Percentiles rank a stretch among this genome's conserved stretches.
Evolutionary conservation across 73 alveolate genomes (phyloP).

Genomic region (Stentor coeruleus): DNA sequence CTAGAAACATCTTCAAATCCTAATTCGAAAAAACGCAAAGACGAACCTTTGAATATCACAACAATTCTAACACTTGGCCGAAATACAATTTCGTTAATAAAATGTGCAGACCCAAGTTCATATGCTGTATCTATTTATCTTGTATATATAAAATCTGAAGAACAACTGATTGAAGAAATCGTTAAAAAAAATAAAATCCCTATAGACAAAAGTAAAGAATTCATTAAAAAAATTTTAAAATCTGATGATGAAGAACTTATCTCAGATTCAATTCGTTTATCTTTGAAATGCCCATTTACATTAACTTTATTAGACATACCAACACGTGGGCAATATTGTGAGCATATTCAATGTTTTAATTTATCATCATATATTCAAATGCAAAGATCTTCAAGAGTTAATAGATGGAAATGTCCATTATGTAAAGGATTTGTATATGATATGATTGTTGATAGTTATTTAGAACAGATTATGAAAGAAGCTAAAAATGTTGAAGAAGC

Average conservation of each 20-base stretch:
- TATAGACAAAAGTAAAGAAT: not conserved
- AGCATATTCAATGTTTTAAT: not conserved
- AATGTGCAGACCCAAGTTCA: not conserved
- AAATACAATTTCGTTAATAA: not conserved
- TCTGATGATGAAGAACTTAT: not conserved
- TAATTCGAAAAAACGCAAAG: slow-evolving; percentile 24
- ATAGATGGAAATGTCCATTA: slow-evolving; percentile 15
- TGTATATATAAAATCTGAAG: not conserved
- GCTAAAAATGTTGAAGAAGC: not conserved
- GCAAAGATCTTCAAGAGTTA: not conserved
- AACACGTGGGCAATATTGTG: not conserved
- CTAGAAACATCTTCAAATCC: not conserved
- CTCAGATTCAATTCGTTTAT: not conserved
- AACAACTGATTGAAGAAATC: not conserved
- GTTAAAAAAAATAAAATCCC: not conserved
- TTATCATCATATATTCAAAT: not conserved
- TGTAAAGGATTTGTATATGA: not conserved
- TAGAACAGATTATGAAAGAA: not conserved
- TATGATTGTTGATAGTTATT: not conserved
- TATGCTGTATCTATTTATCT: not conserved
- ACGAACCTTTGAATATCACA: slow-evolving; percentile 19
- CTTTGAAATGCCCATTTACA: slow-evolving; percentile 14
- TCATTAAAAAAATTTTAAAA: not conserved
- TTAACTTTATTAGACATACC: not conserved
- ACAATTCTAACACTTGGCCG: not conserved